A percentile compares a stretch with the other conserved stretches of the same genome.
phyloP scores from a whole-genome alignment of 257 asterid species.

The Lantana camara region DNA sequence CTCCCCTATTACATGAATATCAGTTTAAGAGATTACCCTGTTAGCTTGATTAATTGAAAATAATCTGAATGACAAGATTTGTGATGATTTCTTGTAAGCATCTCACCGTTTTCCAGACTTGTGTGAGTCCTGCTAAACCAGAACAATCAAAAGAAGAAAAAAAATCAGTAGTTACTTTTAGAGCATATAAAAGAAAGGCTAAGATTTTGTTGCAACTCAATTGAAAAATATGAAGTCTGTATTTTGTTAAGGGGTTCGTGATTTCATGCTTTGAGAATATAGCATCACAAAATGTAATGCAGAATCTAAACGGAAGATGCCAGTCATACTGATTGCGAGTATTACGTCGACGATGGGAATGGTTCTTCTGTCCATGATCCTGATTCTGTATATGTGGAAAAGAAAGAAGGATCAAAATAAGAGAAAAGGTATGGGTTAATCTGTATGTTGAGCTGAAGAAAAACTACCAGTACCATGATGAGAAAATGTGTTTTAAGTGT shows the following conservation, averaged over 20 bases:
- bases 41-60: neutral
- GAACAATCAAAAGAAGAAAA: neutral
- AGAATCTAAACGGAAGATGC: neutral
- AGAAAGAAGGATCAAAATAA: neutral
- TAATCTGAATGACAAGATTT: neutral
- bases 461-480: neutral
- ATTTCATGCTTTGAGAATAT: neutral
- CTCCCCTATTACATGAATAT: neutral
- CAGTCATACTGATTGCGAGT: slow-evolving; percentile 6
- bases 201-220: neutral
- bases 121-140: neutral
- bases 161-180: neutral
- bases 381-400: neutral
- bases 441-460: neutral
- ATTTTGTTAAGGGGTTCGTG: neutral
- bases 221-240: neutral
- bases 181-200: neutral
- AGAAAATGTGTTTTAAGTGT: neutral
- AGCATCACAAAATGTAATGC: neutral
- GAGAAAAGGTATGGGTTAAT: neutral
- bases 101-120: neutral
- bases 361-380: neutral
- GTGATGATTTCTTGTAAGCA: neutral
- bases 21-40: neutral
- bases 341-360: neutral